A percentile compares a stretch with the other conserved stretches of the same genome.
Evolutionary conservation across 805 yeast species (phyloP).

Genomic region (Groenewaldozyma tartarivorans): DNA sequence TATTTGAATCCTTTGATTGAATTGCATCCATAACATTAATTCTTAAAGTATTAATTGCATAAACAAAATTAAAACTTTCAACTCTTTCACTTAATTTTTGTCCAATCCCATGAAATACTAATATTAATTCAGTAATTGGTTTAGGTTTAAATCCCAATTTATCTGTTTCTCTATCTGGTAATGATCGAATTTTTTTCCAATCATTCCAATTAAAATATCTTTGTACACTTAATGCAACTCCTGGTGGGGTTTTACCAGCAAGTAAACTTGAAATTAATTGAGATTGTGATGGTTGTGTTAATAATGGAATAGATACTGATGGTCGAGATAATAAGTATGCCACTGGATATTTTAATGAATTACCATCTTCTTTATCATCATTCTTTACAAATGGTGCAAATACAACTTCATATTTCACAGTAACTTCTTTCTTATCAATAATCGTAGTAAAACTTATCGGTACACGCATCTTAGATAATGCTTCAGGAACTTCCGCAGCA

Average conservation of each 20-base stretch:
- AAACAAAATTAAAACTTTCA: conserved; percentile 78
- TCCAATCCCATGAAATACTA: conserved; percentile 93
- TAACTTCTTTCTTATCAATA: conserved; percentile 7
- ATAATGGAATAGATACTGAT: conserved; percentile 10
- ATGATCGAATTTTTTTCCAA: conserved; percentile 20
- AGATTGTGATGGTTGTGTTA: conserved; percentile 9
- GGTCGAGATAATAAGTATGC: conserved; percentile 13
- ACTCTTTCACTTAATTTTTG: conserved; percentile 74
- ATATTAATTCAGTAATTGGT: conserved; percentile 49
- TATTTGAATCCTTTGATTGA: conserved; percentile 13
- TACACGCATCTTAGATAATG: conserved; percentile 17
- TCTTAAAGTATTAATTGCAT: conserved; percentile 39
- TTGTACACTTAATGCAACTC: conserved; percentile 17
- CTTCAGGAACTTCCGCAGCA: conserved; percentile 20
- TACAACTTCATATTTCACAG: conserved; percentile 15
- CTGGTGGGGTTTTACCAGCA: conserved; percentile 15
- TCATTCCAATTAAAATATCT: conserved; percentile 25
- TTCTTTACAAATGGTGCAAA: conserved; percentile 21
- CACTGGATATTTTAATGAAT: conserved; percentile 7
- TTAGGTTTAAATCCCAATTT: conserved; percentile 21
- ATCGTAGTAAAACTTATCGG: conserved; percentile 16
- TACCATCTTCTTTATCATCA: neutral
- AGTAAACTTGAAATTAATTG: conserved; percentile 14
- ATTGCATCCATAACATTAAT: conserved; percentile 23
- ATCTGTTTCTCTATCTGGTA: conserved; percentile 24